Evolutionary conservation across 2,329 filamentous ascomycete species (phyloP).

Genomic region (Dothistroma pini): DNA sequence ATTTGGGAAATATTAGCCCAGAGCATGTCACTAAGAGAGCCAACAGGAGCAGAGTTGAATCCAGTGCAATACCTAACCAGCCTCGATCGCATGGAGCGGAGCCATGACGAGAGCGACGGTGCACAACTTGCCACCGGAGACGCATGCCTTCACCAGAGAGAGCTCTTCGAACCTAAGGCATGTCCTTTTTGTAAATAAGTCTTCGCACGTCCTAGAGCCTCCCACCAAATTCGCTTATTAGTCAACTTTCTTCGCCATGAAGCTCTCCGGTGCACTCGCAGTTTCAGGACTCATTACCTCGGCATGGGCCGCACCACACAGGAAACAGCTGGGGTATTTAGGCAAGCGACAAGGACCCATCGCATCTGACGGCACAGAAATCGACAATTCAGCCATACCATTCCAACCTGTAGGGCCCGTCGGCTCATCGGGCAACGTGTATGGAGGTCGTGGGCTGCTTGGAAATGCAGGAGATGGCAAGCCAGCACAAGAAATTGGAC

Average conservation of each 20-base stretch:
- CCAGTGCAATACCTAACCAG: not conserved
- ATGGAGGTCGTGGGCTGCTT: not conserved
- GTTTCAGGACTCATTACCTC: not conserved
- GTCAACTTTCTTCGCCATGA: not conserved
- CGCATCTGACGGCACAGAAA: not conserved
- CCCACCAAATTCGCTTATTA: not conserved
- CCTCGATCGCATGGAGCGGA: not conserved
- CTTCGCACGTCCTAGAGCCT: not conserved
- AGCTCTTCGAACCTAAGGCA: not conserved
- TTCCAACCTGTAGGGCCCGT: conserved; percentile 1
- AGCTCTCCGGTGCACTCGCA: not conserved
- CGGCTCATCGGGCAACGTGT: conserved; percentile 1
- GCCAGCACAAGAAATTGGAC: not conserved
- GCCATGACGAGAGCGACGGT: not conserved
- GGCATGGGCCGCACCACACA: not conserved
- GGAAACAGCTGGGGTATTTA: not conserved
- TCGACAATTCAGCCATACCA: conserved; percentile 5
- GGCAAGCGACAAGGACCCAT: conserved; percentile 1
- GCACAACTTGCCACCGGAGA: not conserved
- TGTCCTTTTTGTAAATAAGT: not conserved
- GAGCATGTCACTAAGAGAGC: not conserved
- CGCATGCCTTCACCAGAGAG: not conserved
- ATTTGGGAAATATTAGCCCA: not conserved
- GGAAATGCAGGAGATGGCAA: conserved; percentile 1
- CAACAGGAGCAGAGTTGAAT: not conserved